Percentiles rank a stretch among this genome's conserved stretches.
Conservation (phyloP, 129 eudicot genomes). For the Flaveria linearis region DNA sequence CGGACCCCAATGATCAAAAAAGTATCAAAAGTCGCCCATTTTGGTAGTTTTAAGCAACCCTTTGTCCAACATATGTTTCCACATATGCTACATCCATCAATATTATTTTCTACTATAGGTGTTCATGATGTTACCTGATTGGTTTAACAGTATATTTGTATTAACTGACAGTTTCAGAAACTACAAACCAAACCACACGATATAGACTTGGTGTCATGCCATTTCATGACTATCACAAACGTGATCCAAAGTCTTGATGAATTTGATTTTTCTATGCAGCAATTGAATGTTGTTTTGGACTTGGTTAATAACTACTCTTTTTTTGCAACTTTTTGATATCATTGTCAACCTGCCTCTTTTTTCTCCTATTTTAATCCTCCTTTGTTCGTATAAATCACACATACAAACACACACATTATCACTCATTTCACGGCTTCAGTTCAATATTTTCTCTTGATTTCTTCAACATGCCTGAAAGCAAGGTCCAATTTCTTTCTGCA, state of each 20-base stretch:
- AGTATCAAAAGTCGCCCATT: no score
- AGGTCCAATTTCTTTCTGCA: not conserved
- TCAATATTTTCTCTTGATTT: not conserved
- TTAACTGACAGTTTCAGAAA: no score
- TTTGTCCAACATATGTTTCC: no score
- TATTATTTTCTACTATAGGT: no score
- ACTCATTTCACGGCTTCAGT: not conserved
- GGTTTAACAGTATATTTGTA: no score
- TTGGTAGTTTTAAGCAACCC: no score
- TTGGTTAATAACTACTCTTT: not conserved
- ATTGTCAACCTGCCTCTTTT: not conserved
- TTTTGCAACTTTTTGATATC: not conserved
- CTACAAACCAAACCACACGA: no score
- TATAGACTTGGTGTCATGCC: no score
- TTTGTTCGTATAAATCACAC: slow-evolving; percentile 2
- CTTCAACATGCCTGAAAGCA: slow-evolving; percentile 9
- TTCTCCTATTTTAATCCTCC: not conserved
- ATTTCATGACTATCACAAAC: no score
- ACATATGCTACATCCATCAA: no score
- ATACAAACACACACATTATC: not conserved
- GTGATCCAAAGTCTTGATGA: not conserved
- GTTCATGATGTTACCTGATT: no score
- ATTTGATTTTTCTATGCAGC: not conserved
- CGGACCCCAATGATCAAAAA: no score
- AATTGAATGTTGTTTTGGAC: not conserved